Base-by-base conservation (phyloP, 2,329 filamentous ascomycete species). In the Pseudopyricularia javanii region DNA sequence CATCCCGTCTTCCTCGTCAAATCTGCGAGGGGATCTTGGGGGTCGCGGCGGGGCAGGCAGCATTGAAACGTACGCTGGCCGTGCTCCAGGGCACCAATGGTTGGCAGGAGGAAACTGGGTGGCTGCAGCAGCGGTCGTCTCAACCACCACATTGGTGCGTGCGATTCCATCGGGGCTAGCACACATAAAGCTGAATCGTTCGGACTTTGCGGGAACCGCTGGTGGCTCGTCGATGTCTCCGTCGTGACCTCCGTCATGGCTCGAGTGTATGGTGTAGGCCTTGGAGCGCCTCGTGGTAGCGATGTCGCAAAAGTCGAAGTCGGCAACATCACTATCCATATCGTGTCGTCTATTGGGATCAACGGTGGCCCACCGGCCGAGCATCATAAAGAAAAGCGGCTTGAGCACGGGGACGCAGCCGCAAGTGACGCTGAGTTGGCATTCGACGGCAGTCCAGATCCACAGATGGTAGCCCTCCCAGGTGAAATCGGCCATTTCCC, bases 361-460 rank as follows among this genome's bases (percentile, higher is more conserved):
- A 15, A 45, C 14, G 11, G 20, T 20, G 15, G 12, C 20, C 22
- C 20, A 20, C 3, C 40, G 40, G 11, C 40, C 40, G 11, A 45
- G 40, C 24, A 51, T 33, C 33, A 45, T 30, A 35, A 51, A 32
- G 35, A 61, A 63, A 1, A 65, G 50, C 6, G 60, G 54, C 53
- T 60, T 61, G 14, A 71, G 60, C 20, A 64, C 65, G 1, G 68
- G 68, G 1, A 68, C 62, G 43, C 66, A 70, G 15, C 68, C 68
- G 49, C 68, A 70, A 28, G 70, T 68, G 26, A 71, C 63, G n/a
- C 67, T 68, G 20, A 71, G 55, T 49, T 71, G 69, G 2, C 66
- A 67, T 54, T 71, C 69, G 22, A 70, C 63, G 2, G 69, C 66
- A 1, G 68, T 69, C 68, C 69, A 71, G 30, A 69, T 66, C 69